Evolutionary conservation across 176 grass and related monocot genomes (phyloP), one percentile per base, ranked within the genome.

Genomic region (Rhynchospora tenuis): DNA sequence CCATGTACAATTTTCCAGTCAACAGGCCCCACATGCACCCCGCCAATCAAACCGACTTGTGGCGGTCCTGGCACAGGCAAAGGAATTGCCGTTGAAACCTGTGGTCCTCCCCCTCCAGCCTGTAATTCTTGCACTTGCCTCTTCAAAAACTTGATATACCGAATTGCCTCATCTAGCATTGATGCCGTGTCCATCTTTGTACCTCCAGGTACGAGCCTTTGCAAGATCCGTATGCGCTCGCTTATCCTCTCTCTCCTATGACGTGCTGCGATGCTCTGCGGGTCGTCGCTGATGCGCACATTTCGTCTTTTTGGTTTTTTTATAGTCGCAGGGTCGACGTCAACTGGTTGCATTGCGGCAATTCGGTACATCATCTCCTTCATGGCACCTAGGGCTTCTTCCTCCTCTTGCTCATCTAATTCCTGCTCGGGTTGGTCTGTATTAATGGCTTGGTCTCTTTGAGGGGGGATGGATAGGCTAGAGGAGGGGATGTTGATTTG

Each of bases 361-460:
- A 97, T 97, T 85, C 89, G 84, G 91, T 97, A 97, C 94, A 97
- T 94, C 91, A 97, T 97, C 89, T 97, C 94, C 86, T 97, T 97
- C 94, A 97, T 92, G 38, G 90, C 91, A 23, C 94, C 91, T 2
- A 97, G 83, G 73, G 78, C 85, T 87, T 94, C 94, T 59, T 92
- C 91, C 60, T 91, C 89, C 4, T 90, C 78, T 20, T 88, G 85
- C 28, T 80, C 86, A 42, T 88, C 64, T 9, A 85, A 81, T 42
- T 65, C 86, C n/a, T 73, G 75, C n/a, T 66, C 81, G 11, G 87
- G 50, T 85, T 77, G n/a, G 59, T 80, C 33, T 11, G 45, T 17
- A 23, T 57, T 38, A 48, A 42, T 46, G 10, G 9, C 38, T 59
- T 70, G 74, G 2, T 80, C 63, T 17, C 28, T 23, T 70, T 69